phyloP scores from a whole-genome alignment of 306 rosid species.

The Begonia loranthoides region DNA sequence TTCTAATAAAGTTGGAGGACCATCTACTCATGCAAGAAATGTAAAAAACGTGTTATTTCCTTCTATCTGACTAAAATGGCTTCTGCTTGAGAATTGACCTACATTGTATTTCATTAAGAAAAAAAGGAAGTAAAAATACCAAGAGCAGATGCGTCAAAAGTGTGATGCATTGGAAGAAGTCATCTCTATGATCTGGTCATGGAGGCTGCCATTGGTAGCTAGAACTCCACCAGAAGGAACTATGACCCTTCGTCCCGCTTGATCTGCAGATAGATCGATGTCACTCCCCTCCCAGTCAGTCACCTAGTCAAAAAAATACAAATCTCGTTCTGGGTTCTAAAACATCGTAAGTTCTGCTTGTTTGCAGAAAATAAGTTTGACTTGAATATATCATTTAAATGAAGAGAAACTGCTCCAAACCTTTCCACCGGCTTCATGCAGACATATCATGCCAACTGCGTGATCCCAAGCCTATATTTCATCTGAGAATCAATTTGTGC shows the following conservation, averaged over 20 bases:
- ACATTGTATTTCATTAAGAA: neutral
- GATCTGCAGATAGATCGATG: constrained; percentile 63
- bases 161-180: constrained; percentile 25
- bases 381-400: neutral
- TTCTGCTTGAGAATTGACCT: too few species aligned
- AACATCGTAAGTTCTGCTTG: too few species aligned
- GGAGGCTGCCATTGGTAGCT: constrained; percentile 46
- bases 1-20: too few species aligned
- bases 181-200: constrained; percentile 36
- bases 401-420: constrained; percentile 3
- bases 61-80: too few species aligned
- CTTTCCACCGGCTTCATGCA: constrained; percentile 36
- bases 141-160: constrained; percentile 3
- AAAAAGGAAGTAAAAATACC: constrained; percentile 1
- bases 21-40: too few species aligned
- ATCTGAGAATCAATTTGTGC: constrained; percentile 2
- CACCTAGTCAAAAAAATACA: constrained; percentile 48
- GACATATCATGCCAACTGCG: constrained; percentile 44
- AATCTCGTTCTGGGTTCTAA: too few species aligned
- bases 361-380: too few species aligned
- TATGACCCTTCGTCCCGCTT: constrained; percentile 43
- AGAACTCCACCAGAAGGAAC: constrained; percentile 65
- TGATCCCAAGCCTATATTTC: constrained; percentile 44
- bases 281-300: constrained; percentile 71
- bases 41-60: too few species aligned